These are phyloP conservation scores for Citrullus amarus DNA, from an alignment of 306 rosid genomes.

Conservation along the genomic window DNA sequence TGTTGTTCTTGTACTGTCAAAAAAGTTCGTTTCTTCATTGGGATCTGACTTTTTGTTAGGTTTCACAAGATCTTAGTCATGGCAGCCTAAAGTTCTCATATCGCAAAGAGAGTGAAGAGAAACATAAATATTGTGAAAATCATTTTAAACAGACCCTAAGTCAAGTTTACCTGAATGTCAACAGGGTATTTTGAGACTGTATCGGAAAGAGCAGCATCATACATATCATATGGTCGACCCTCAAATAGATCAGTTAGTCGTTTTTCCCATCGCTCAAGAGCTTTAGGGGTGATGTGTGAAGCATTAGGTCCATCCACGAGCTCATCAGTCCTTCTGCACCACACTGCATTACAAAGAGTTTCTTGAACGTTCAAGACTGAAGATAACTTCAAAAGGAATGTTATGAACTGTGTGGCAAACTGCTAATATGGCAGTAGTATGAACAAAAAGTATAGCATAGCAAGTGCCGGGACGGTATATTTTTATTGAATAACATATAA, in stretches of 20 bases:
- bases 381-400: background rate
- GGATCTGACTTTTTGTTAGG: background rate
- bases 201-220: slow-evolving; percentile 88
- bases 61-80: background rate
- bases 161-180: slow-evolving; percentile 61
- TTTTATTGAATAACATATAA: background rate
- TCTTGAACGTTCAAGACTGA: background rate
- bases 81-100: background rate
- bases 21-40: background rate
- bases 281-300: slow-evolving; percentile 83
- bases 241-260: slow-evolving; percentile 56
- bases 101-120: background rate
- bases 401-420: background rate
- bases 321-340: slow-evolving; percentile 98
- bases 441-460: background rate
- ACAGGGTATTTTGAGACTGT: slow-evolving; percentile 70
- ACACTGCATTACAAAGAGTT: slow-evolving; percentile 39
- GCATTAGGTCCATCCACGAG: slow-evolving; percentile 96
- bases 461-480: background rate
- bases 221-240: slow-evolving; percentile 87
- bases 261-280: slow-evolving; percentile 87
- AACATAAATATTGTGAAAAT: background rate
- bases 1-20: background rate
- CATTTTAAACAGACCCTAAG: background rate
- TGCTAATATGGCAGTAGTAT: background rate